Evolutionary conservation across 1,139 yeast genomes (phyloP), one percentile per base, ranked within the genome.

Genomic region (Pichia sp.): DNA sequence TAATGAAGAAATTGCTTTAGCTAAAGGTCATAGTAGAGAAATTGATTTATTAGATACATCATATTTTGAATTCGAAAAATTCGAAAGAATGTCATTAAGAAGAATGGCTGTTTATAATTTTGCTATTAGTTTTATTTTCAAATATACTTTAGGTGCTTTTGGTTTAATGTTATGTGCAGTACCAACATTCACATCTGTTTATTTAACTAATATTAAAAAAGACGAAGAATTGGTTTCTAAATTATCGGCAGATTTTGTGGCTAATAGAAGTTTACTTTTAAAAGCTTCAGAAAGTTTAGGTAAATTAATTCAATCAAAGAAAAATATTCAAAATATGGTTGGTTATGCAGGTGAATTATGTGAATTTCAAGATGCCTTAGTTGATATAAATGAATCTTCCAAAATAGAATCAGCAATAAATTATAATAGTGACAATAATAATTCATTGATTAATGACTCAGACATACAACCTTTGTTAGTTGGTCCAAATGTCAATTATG

Each of bases 131-230:
- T 90, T 89, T 59, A 81, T 87, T 51, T 92, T 90, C 50, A 90
- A 90, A 63, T 90, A 90, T 64, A 78, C 89, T 46, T 85, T 97
- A 94, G 97, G 97, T 50, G 97, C 96, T 3, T 87, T 94, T 38
- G 97, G 97, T 6, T 73, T 90, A 51, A 79, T 82, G 0, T 71
- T 90, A 43, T 90, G 97, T 67, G 82, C 96, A 1, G 82, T 92
- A 4, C 97, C 97, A 3, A 87, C 89, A 1, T 90, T 90, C 59
- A 78, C 86, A 54, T 74, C 75, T 50, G 79, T 80, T 48, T 79
- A 79, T 53, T 55, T 71, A 46, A 74, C 75, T 23, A 47, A 52
- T 31, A 57, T 53, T 36, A 65, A 69, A 42, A 65, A 68, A 10
- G 70, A 75, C n/a, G 55, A 56, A 8, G 39, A 47, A 12, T 37